Evolutionary conservation across 495 filamentous ascomycete genomes (phyloP).

Genomic region (Talaromyces adpressus): DNA sequence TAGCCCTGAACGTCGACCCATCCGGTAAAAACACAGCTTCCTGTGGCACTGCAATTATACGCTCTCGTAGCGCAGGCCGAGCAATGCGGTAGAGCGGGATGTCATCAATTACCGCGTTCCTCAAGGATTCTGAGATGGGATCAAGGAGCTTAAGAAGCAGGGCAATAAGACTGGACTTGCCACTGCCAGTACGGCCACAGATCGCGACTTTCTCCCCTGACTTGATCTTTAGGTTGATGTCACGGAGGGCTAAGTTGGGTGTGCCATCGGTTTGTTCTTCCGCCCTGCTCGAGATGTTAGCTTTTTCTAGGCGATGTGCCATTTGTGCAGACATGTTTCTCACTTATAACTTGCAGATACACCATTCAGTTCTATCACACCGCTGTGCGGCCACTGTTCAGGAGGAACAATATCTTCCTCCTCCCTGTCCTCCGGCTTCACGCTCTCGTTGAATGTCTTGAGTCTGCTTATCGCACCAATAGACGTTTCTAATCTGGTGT

Average conservation of each 20-base stretch:
- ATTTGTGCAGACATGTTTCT: slow-evolving; percentile 43
- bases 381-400: slow-evolving; percentile 34
- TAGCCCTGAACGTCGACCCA: slow-evolving; percentile 41
- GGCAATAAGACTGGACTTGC: slow-evolving; percentile 15
- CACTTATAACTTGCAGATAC: slow-evolving; percentile 28
- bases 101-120: slow-evolving; percentile 16
- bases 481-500: slow-evolving; percentile 50
- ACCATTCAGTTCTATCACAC: slow-evolving; percentile 20
- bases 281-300: slow-evolving; percentile 28
- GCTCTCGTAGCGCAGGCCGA: slow-evolving; percentile 17
- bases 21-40: slow-evolving; percentile 30
- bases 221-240: slow-evolving; percentile 17
- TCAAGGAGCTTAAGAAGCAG: slow-evolving; percentile 26
- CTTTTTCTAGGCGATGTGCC: slow-evolving; percentile 11
- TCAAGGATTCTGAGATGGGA: slow-evolving; percentile 9
- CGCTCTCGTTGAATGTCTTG: slow-evolving; percentile 43
- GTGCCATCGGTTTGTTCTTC: background rate
- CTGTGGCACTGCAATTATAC: slow-evolving; percentile 38
- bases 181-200: slow-evolving; percentile 34
- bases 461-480: slow-evolving; percentile 54
- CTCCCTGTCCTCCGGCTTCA: slow-evolving; percentile 39
- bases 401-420: slow-evolving; percentile 32
- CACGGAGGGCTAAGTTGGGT: slow-evolving; percentile 2
- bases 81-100: slow-evolving; percentile 29
- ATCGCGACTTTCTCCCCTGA: slow-evolving; percentile 54